These are phyloP conservation scores for Wickerhamiella shivajii DNA, from an alignment of 805 yeast genomes.

Conservation along the genomic window DNA sequence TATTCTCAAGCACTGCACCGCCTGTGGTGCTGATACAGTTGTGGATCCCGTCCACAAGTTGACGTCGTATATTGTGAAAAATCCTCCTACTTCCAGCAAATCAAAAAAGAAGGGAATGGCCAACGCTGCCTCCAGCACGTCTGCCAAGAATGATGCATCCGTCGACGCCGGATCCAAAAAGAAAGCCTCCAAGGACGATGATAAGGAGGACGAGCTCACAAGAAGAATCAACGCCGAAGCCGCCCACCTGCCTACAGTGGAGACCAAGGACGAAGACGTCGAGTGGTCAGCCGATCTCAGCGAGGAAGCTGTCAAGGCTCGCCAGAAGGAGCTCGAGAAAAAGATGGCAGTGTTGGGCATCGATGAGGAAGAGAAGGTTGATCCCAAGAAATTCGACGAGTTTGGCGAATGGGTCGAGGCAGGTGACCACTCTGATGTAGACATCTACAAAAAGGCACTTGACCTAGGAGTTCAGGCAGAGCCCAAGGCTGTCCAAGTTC, in stretches of 20 bases:
- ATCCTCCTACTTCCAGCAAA: constrained; percentile 46
- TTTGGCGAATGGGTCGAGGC: constrained; percentile 83
- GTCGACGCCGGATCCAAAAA: constrained; percentile 23
- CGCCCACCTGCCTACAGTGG: constrained; percentile 45
- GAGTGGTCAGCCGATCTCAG: constrained; percentile 98
- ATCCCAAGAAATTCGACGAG: constrained; percentile 42
- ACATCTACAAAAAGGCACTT: constrained; percentile 76
- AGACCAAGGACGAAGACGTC: constrained; percentile 41
- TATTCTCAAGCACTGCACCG: constrained; percentile 87
- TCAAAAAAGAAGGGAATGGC: constrained; percentile 64
- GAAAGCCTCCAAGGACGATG: constrained; percentile 28
- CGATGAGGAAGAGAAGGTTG: constrained; percentile 28
- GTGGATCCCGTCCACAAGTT: constrained; percentile 80
- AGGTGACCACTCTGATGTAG: constrained; percentile 68
- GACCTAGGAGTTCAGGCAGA: constrained; percentile 61
- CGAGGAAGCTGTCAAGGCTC: constrained; percentile 84
- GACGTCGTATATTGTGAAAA: constrained; percentile 74
- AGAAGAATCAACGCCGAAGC: constrained; percentile 76
- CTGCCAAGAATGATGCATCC: constrained; percentile 19
- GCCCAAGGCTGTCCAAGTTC: constrained; percentile 71
- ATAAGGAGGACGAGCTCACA: constrained; percentile 60
- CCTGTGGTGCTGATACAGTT: constrained; percentile 83
- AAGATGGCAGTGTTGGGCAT: constrained; percentile 24
- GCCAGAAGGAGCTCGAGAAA: constrained; percentile 74
- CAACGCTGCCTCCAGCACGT: constrained; percentile 38